Percentiles rank a stretch among this genome's conserved stretches.
These are phyloP conservation scores for Euphorbia celastroides DNA, from an alignment of 441 rosid species.

Conservation along the genomic window DNA sequence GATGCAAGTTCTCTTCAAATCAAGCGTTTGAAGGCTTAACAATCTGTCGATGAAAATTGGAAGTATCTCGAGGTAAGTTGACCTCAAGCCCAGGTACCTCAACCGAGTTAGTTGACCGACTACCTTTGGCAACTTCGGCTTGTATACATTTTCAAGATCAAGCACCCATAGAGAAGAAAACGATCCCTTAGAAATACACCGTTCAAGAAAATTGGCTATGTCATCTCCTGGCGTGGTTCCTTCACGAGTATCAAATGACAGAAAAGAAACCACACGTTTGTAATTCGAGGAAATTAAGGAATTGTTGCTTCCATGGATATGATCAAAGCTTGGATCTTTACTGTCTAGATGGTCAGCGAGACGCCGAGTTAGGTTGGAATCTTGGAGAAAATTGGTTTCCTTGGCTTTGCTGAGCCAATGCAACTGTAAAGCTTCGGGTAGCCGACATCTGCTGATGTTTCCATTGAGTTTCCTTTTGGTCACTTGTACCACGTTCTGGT, in stretches of 20 bases:
- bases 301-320: neutral
- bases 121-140: neutral
- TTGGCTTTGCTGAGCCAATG: neutral
- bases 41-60: neutral
- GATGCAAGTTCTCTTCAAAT: neutral
- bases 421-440: neutral
- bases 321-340: neutral
- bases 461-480: neutral
- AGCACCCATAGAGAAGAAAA: neutral
- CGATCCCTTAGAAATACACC: neutral
- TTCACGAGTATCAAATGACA: neutral
- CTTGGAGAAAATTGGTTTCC: neutral
- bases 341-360: neutral
- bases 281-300: neutral
- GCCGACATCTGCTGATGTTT: neutral
- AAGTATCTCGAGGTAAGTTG: conserved; percentile 1
- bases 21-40: neutral
- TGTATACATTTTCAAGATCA: neutral
- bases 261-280: neutral
- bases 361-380: neutral
- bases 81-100: neutral
- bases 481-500: neutral
- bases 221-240: neutral
- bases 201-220: neutral
- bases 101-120: neutral